These are phyloP conservation scores for Chaetoceros muelleri DNA, from an alignment of 108 stramenopile genomes.

Conservation along the genomic window DNA sequence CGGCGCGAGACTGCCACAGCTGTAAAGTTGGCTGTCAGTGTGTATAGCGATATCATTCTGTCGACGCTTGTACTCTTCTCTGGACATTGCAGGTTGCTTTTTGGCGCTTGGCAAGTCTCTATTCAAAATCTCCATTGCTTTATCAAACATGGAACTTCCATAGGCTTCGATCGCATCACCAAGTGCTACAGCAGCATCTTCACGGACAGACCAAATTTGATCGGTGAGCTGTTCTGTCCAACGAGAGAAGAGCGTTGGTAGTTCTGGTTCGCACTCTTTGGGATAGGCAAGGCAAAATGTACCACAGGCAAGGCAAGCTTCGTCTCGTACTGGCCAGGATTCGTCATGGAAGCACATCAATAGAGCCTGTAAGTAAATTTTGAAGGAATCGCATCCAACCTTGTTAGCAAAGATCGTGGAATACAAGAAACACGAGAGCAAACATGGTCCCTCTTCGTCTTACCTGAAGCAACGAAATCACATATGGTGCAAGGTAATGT, in stretches of 20 bases:
- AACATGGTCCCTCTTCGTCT: slow-evolving; percentile 4
- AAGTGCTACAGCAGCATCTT: slow-evolving; percentile 89
- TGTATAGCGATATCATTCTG: slow-evolving; percentile 71
- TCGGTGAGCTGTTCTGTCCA: slow-evolving; percentile 94
- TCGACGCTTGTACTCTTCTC: slow-evolving; percentile 69
- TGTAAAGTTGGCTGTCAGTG: slow-evolving; percentile 76
- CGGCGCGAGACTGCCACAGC: slow-evolving; percentile 89
- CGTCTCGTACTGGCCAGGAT: slow-evolving; percentile 96
- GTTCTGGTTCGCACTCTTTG: slow-evolving; percentile 75
- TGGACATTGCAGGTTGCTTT: slow-evolving; percentile 74
- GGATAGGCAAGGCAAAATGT: slow-evolving; percentile 77
- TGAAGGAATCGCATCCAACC: too few species aligned
- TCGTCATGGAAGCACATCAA: slow-evolving; percentile 96
- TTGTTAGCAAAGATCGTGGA: too few species aligned
- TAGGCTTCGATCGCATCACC: slow-evolving; percentile 81
- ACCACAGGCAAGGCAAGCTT: slow-evolving; percentile 92
- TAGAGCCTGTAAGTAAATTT: too few species aligned
- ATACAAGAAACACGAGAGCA: slow-evolving; percentile 16
- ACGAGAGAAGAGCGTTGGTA: slow-evolving; percentile 71
- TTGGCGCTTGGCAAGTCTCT: slow-evolving; percentile 54
- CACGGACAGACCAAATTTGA: slow-evolving; percentile 94
- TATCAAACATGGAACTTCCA: slow-evolving; percentile 49
- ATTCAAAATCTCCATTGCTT: slow-evolving; percentile 25
- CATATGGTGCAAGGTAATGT: slow-evolving; percentile 45
- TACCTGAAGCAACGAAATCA: slow-evolving; percentile 56